These are phyloP conservation scores for Mucor sp. DNA, from an alignment of 371 early-diverging fungal genomes.

Conservation along the genomic window DNA sequence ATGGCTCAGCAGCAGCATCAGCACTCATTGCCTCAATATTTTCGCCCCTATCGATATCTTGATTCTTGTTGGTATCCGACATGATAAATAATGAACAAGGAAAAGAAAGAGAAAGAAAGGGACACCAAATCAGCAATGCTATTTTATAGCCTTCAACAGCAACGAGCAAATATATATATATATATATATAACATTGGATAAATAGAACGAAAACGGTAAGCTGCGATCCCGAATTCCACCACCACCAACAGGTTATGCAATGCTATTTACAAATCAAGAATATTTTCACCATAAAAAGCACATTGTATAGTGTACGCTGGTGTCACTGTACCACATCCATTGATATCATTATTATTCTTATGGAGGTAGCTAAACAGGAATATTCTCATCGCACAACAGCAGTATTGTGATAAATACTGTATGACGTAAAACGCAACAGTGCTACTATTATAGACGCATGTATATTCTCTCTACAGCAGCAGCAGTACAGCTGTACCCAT, in stretches of 20 bases:
- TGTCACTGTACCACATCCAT: neutral
- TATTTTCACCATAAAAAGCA: slow-evolving; percentile 7
- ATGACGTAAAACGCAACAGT: neutral
- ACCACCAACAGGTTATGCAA: neutral
- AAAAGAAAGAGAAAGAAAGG: neutral
- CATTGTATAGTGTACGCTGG: neutral
- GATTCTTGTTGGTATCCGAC: neutral
- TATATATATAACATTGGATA: neutral
- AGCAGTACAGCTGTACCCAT: neutral
- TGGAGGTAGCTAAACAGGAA: neutral
- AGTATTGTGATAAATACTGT: neutral
- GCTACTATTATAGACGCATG: too few species aligned
- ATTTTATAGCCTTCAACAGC: neutral
- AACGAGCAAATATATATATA: neutral
- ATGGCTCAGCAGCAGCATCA: too few species aligned
- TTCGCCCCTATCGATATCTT: neutral
- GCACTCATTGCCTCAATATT: neutral
- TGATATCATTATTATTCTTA: neutral
- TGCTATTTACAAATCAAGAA: neutral
- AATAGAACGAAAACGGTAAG: neutral
- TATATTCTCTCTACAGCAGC: too few species aligned
- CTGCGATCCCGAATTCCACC: neutral
- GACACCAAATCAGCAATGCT: neutral
- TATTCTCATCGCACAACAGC: neutral
- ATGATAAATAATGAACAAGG: neutral